Evolutionary conservation across 2,329 filamentous ascomycete genomes (phyloP).

Genomic region (Exophiala viscosa): DNA sequence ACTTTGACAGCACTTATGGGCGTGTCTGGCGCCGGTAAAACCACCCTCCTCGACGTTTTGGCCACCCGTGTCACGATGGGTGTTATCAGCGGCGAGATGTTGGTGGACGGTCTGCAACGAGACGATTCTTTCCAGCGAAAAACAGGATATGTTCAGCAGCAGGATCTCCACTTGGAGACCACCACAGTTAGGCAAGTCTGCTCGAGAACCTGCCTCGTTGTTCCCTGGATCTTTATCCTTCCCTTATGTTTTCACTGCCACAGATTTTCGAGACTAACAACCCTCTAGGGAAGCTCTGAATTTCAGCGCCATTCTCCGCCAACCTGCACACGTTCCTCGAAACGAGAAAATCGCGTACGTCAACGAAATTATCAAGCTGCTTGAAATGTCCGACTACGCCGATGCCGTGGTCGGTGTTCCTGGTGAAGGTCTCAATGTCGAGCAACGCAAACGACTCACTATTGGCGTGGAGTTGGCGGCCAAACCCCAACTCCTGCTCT

Average conservation of each 20-base stretch:
- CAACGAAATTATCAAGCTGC: conserved; percentile 81
- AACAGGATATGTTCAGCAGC: conserved; percentile 88
- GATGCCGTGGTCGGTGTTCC: conserved; percentile 88
- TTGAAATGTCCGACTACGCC: conserved; percentile 87
- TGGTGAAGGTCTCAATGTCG: conserved; percentile 65
- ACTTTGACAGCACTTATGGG: conserved; percentile 87
- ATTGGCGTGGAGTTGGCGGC: conserved; percentile 96
- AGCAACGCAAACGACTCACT: conserved; percentile 72
- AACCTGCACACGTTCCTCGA: conserved; percentile 68
- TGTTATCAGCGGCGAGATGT: conserved; percentile 80
- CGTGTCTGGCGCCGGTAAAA: conserved; percentile 90
- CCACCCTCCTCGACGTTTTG: conserved; percentile 80
- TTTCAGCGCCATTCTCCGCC: conserved; percentile 81
- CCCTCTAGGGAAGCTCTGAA: conserved; percentile 55
- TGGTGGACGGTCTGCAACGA: conserved; percentile 70
- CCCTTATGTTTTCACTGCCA: no score
- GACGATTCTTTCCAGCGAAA: conserved; percentile 86
- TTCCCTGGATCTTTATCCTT: no score
- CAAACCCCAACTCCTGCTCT: conserved; percentile 82
- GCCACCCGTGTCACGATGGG: conserved; percentile 85
- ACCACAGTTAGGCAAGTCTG: conserved; percentile 72
- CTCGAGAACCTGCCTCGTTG: no score
- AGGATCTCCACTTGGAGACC: conserved; percentile 82
- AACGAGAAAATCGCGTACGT: conserved; percentile 83
- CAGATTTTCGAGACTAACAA: no score